Evolutionary conservation across 106 monocot genomes (phyloP).

Genomic region (Dioscorea zingiberensis): DNA sequence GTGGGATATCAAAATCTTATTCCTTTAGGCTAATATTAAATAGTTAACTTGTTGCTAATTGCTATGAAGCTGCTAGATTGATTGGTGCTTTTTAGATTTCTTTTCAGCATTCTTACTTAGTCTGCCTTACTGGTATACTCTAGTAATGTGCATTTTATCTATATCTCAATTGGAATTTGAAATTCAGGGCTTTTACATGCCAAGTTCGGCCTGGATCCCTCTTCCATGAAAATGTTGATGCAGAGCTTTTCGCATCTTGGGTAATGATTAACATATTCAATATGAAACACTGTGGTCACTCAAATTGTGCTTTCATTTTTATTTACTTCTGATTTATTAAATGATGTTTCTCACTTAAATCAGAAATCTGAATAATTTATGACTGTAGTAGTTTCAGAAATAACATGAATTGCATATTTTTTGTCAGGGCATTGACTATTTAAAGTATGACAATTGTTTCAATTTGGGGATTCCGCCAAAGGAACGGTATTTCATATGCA

Average conservation of each 20-base stretch:
- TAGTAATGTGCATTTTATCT: too few species aligned
- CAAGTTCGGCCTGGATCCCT: constrained; percentile 97
- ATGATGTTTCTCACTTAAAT: too few species aligned
- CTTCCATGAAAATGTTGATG: constrained; percentile 74
- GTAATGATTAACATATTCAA: constrained; percentile 23
- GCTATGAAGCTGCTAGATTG: too few species aligned
- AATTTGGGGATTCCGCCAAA: constrained; percentile 86
- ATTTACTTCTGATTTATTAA: not conserved
- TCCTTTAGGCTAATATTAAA: too few species aligned
- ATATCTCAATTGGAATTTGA: not conserved
- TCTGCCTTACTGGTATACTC: too few species aligned
- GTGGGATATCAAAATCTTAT: constrained; percentile 24
- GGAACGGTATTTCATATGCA: constrained; percentile 42
- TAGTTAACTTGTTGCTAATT: too few species aligned
- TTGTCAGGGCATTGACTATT: constrained; percentile 82
- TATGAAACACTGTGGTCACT: not conserved
- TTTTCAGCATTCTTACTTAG: too few species aligned
- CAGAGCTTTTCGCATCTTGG: constrained; percentile 87
- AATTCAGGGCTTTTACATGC: constrained; percentile 78
- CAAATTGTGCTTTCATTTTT: not conserved
- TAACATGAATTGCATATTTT: not conserved
- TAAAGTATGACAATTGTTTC: constrained; percentile 97
- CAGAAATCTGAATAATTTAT: too few species aligned
- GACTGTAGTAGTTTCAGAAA: too few species aligned
- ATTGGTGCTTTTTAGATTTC: too few species aligned